Base-by-base conservation (phyloP, 2,329 filamentous ascomycete genomes). In the Capronia epimyces region DNA sequence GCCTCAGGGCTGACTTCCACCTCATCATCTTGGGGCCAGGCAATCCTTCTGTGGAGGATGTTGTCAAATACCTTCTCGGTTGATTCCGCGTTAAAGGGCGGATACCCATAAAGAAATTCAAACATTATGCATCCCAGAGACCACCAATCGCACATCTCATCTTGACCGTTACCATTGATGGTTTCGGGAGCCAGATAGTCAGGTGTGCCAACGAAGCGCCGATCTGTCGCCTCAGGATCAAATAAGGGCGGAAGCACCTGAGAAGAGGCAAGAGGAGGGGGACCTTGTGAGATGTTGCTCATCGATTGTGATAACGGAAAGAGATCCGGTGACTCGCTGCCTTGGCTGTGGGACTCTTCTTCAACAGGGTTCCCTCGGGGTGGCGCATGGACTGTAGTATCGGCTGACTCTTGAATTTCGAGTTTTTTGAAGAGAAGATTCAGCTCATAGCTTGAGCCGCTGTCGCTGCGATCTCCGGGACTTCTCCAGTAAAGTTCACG, bases 61-160 rank as follows among this genome's bases (percentile, higher is more conserved):
- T 98, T 98, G 62, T 96, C 88, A 64, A 98, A 98, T 1, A 98
- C 93, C 61, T 93, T 79, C 62, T 98, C 93, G 0, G 93, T 89
- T 42, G 90, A 89, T 16, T 78, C 75, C 1, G 89, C 93, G 66
- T 97, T 89, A 68, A 98, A 98, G 0, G 93, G 93, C 1, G 93
- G 93, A 51, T 88, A 85, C 1, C 93, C 93, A 64, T 88, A 97
- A 2, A 98, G 73, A 60, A 95, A 96, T 64, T 98, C 93, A 63
- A 96, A 98, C 69, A 97, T 74, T 61, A 98, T 97, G 67, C 94
- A 98, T 1, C 93, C 93, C n/a, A 98, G 78, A 18, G 93, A 97
- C 93, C 93, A 98, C 93, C 93, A 98, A 81, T 98, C 93, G 65
- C 93, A 97, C 60, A 91, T 93, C 68, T 97, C 91, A 64, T 98